These are phyloP conservation scores for Cymbidium sinense DNA, from an alignment of 106 monocot genomes.

Conservation along the genomic window DNA sequence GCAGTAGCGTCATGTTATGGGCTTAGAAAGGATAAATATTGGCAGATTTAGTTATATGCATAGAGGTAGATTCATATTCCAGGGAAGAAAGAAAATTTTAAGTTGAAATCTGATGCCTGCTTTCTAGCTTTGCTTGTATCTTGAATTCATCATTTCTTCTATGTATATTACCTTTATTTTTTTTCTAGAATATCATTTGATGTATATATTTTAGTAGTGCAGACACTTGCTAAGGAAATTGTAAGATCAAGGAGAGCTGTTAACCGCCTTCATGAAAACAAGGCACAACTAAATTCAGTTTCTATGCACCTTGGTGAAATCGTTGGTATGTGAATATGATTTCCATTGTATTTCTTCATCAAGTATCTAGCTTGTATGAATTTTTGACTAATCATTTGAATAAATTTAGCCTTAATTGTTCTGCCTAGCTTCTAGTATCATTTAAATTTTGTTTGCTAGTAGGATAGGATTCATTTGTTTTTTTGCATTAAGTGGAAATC, in stretches of 20 bases:
- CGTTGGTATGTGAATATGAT: conserved; percentile 29
- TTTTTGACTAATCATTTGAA: neutral
- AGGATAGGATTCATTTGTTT: neutral
- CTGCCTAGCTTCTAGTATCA: neutral
- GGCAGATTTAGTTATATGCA: neutral
- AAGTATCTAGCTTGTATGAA: neutral
- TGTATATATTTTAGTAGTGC: conserved; percentile 3
- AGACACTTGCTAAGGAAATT: conserved; percentile 93
- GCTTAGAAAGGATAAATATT: neutral
- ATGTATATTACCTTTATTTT: neutral
- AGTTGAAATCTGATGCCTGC: neutral
- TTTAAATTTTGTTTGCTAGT: neutral
- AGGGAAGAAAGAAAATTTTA: neutral
- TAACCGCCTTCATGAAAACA: conserved; percentile 90
- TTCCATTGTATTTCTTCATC: neutral
- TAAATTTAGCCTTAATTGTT: neutral
- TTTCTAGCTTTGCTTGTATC: neutral
- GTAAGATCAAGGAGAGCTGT: conserved; percentile 85
- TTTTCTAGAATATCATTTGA: neutral
- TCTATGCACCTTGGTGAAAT: conserved; percentile 96
- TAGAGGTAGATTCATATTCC: neutral
- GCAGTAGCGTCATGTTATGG: neutral
- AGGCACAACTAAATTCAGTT: conserved; percentile 85
- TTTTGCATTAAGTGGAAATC: neutral
- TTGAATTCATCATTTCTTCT: neutral